Conservation (phyloP, 306 rosid genomes). For the Gynostemma pentaphyllum region DNA sequence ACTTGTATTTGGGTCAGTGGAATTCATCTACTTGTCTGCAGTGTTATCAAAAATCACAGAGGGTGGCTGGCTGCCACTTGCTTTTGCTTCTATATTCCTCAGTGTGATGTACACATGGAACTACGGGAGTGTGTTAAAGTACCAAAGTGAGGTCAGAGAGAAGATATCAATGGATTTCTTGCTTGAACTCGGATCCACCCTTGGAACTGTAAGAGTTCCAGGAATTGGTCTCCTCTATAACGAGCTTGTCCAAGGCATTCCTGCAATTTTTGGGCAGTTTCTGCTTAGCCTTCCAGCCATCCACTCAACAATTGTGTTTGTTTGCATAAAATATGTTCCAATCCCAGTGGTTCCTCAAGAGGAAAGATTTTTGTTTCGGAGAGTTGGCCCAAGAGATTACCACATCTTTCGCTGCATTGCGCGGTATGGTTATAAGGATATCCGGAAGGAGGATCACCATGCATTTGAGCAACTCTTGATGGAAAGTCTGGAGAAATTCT, state of each 20-base stretch:
- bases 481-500: constrained; percentile 77
- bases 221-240: constrained; percentile 90
- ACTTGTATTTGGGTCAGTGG: constrained; percentile 69
- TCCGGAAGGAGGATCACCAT: constrained; percentile 86
- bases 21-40: constrained; percentile 67
- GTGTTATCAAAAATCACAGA: constrained; percentile 59
- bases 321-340: constrained; percentile 93
- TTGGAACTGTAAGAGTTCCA: constrained; percentile 85
- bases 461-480: constrained; percentile 84
- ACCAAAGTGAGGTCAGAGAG: constrained; percentile 68
- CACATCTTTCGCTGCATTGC: constrained; percentile 92
- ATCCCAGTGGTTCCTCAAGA: constrained; percentile 89
- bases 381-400: constrained; percentile 92
- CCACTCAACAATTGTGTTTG: constrained; percentile 73
- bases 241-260: constrained; percentile 95
- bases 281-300: constrained; percentile 84
- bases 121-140: constrained; percentile 92
- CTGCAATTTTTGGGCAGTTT: constrained; percentile 82
- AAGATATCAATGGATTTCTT: constrained; percentile 70
- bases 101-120: constrained; percentile 95
- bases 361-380: constrained; percentile 80
- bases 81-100: constrained; percentile 65
- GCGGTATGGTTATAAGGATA: constrained; percentile 83
- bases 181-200: constrained; percentile 79
- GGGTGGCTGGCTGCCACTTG: constrained; percentile 98